Evolutionary conservation across 2,329 filamentous ascomycete genomes (phyloP), one percentile per base, ranked within the genome.

Genomic region (Aureobasidium melanogenum): DNA sequence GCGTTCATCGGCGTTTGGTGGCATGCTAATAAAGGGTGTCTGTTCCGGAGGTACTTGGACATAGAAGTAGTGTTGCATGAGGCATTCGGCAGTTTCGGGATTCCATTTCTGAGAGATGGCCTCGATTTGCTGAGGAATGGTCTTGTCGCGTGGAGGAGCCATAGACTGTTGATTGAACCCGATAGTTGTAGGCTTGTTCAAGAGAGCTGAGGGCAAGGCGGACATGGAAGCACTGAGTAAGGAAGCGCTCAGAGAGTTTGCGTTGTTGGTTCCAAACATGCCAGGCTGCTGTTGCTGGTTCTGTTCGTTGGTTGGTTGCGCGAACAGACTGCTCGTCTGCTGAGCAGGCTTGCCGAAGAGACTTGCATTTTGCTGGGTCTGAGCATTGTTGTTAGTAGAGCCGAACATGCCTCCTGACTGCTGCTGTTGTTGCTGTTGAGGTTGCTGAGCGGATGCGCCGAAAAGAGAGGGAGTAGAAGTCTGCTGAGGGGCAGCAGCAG

Each of bases 31-130:
- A 73, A 88, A 91, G 12, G 88, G 88, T n/a, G 88, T 86, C 70
- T 83, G 82, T 57, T 84, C 82, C 68, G 88, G 84, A 65, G 88
- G 86, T 64, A 92, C 88, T 66, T 89, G 85, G 76, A 94, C 94
- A 80, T 94, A 95, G 73, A 94, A 90, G 77, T 93, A 93, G 70
- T 88, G 80, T 73, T 90, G 88, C 77, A 94, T 91, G 30, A 83
- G 84, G 68, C 88, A 91, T 70, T 84, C 84, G 24, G 84, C 80
- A 71, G 80, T 82, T 28, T 80, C 74, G 1, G 88, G 85, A 64
- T 88, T 81, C 89, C 89, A 94, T 75, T 92, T 91, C 63, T 84
- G 79, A 57, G 84, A 77, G 43, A 94, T 80, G 28, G 85, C 79
- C 63, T 81, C 79, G 72, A 92, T 88, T 72, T 93, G 89, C 62